phyloP scores from a whole-genome alignment of 2,329 filamentous ascomycete species.

The Fusarium fracticaudum region DNA sequence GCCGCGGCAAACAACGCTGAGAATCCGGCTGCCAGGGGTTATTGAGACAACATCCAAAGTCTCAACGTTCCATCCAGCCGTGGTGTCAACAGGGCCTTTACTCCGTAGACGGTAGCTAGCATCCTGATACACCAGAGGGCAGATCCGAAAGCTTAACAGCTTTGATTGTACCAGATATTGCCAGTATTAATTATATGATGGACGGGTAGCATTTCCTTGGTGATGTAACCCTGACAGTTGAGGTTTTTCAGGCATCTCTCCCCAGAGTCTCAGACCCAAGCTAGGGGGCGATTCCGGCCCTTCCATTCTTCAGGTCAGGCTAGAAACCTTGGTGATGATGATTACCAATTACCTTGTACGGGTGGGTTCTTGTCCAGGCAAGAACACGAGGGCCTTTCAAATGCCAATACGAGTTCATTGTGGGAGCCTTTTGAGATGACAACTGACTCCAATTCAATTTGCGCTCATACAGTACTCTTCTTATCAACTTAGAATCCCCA shows the following conservation, averaged over 20 bases:
- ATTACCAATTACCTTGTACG: neutral
- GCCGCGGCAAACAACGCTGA: constrained; percentile 3
- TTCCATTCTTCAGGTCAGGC: neutral
- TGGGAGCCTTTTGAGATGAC: neutral
- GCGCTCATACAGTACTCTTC: neutral
- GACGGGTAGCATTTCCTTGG: neutral
- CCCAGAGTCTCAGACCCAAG: neutral
- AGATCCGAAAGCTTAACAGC: constrained; percentile 1
- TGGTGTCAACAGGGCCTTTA: neutral
- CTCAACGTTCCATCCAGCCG: constrained; percentile 1
- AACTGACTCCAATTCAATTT: neutral
- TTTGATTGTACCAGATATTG: neutral
- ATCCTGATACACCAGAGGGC: neutral
- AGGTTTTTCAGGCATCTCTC: neutral
- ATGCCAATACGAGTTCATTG: neutral
- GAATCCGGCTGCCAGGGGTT: constrained; percentile 10
- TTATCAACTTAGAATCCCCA: neutral
- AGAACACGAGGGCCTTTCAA: neutral
- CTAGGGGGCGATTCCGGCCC: neutral
- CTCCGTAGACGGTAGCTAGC: neutral
- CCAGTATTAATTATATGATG: neutral
- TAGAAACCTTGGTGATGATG: neutral
- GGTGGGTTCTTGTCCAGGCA: neutral
- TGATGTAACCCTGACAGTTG: neutral
- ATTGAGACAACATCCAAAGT: neutral